Evolutionary conservation across 2,329 filamentous ascomycete genomes (phyloP), one percentile per base, ranked within the genome.

Genomic region (Trichoderma gracile): DNA sequence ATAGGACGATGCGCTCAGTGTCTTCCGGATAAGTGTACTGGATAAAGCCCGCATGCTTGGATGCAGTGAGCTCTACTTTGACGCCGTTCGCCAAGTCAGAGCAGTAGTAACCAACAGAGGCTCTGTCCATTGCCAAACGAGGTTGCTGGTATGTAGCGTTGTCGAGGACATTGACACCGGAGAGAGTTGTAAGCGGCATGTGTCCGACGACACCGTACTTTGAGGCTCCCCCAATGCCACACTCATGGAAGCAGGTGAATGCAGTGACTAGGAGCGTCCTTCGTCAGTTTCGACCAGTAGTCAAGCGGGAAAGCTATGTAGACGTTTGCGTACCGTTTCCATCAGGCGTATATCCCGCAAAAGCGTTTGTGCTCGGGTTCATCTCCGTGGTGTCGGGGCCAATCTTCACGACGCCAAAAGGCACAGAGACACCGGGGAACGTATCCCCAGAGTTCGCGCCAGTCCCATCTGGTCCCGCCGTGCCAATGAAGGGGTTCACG

Each of bases 191-290:
- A 9, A 83, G 71, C 0, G 80, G 82, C 71, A 83, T 76, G 65
- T 83, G 81, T 0, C 80, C 76, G 42, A 83, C 78, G 5, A 86
- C 77, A 0, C 84, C 85, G 64, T 87, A 87, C 64, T 85, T 87
- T 0, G 85, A 82, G 10, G 80, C 80, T 1, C 85, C 85, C 15
- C 85, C 85, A 0, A 84, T 87, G 0, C 84, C 84, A 60, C 78
- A 80, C 66, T 84, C 83, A 64, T 86, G 83, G 73, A 84, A 78
- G 79, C 84, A 80, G 21, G 79, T 81, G 67, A 83, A 80, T 3
- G 76, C 81, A 0, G 80, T 82, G 56, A 83, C 62, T 64, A 27
- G 14, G 5, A n/a, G 21, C 15, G 17, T 10, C n/a, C n/a, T 7
- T 12, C 25, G 21, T 60, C 23, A 40, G 25, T 9, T 21, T 8